Conservation (phyloP, 805 yeast species). For the Cyberlindnera euphorbiae region DNA sequence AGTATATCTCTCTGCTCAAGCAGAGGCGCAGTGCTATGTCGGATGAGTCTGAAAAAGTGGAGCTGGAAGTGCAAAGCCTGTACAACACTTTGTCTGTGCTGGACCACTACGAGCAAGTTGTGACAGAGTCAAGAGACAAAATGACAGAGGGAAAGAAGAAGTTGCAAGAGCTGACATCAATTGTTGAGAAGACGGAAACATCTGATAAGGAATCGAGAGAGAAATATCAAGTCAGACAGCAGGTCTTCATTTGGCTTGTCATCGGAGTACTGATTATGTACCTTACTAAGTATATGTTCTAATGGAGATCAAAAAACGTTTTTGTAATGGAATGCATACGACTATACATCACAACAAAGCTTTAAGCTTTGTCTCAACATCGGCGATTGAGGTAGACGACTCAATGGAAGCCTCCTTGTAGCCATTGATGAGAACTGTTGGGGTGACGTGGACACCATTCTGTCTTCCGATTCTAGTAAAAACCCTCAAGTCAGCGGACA, state of each 20-base stretch:
- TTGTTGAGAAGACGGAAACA: constrained; percentile 13
- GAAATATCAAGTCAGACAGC: constrained; percentile 3
- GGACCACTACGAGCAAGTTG: constrained; percentile 10
- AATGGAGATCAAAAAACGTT: no score
- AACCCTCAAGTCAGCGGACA: constrained; percentile 62
- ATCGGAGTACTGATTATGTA: neutral
- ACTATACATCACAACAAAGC: constrained; percentile 7
- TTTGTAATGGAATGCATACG: neutral
- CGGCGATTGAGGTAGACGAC: constrained; percentile 52
- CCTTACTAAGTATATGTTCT: neutral
- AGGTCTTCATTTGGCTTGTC: constrained; percentile 1
- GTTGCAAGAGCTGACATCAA: constrained; percentile 8
- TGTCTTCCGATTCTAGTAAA: constrained; percentile 71
- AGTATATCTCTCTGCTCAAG: constrained; percentile 1
- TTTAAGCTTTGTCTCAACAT: constrained; percentile 26
- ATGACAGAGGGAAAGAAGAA: constrained; percentile 12
- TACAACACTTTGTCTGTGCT: constrained; percentile 9
- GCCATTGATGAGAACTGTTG: constrained; percentile 72
- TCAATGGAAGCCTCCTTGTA: constrained; percentile 52
- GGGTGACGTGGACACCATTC: constrained; percentile 80
- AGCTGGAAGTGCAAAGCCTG: constrained; percentile 9
- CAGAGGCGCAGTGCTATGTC: constrained; percentile 3
- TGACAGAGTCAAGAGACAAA: constrained; percentile 8
- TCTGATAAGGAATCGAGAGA: constrained; percentile 4
- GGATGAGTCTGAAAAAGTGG: constrained; percentile 6